A percentile compares a stretch with the other conserved stretches of the same genome.
Conservation (phyloP, 2,329 filamentous ascomycete species). For the Ambrosiella xylebori region DNA sequence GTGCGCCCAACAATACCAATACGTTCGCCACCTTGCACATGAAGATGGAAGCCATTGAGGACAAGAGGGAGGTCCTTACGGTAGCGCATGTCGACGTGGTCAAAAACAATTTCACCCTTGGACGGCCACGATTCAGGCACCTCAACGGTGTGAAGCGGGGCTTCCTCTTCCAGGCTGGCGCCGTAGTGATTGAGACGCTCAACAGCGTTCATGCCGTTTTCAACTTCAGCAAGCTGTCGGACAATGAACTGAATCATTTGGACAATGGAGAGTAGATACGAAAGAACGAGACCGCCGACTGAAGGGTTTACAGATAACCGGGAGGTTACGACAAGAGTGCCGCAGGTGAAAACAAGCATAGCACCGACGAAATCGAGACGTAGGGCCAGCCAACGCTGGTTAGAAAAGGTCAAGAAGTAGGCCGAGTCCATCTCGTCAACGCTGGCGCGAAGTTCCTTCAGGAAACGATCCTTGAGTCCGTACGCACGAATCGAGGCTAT, state of each 20-base stretch:
- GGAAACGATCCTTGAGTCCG: conserved; percentile 61
- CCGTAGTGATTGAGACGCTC: conserved; percentile 87
- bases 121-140: conserved; percentile 69
- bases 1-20: conserved; percentile 71
- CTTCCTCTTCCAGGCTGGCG: conserved; percentile 71
- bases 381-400: conserved; percentile 81
- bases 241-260: conserved; percentile 95
- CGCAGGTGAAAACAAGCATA: conserved; percentile 68
- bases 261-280: conserved; percentile 83
- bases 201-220: conserved; percentile 96
- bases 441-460: conserved; percentile 46
- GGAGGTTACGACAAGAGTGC: conserved; percentile 81
- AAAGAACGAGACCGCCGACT: conserved; percentile 73
- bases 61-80: conserved; percentile 55
- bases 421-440: conserved; percentile 89
- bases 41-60: conserved; percentile 51
- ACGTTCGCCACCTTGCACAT: conserved; percentile 57
- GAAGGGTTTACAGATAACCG: conserved; percentile 73
- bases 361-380: conserved; percentile 75
- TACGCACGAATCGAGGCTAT: conserved; percentile 80
- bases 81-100: conserved; percentile 65
- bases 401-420: conserved; percentile 89
- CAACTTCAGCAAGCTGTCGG: conserved; percentile 81
- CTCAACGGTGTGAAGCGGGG: conserved; percentile 59
- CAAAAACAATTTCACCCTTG: conserved; percentile 62